phyloP scores from a whole-genome alignment of 371 early-diverging fungal species.

The Mucor plumbeus region DNA sequence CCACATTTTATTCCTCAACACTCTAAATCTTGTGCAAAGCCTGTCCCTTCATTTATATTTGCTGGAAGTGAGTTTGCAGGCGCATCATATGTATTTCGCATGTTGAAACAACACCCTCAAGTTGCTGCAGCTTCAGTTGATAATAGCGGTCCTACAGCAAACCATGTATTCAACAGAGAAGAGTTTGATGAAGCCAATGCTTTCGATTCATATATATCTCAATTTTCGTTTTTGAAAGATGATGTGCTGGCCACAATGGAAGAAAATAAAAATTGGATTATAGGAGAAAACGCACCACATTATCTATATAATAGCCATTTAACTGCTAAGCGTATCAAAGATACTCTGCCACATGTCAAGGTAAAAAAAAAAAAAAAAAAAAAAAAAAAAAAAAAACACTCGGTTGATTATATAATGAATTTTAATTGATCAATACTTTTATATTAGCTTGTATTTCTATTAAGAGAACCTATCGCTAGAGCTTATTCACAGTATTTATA shows the following conservation, averaged over 20 bases:
- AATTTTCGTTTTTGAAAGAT: conserved; percentile 39
- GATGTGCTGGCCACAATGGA: conserved; percentile 13
- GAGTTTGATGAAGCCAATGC: conserved; percentile 34
- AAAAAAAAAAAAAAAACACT: conserved; percentile 7
- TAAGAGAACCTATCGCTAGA: conserved; percentile 61
- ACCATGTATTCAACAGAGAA: conserved; percentile 11
- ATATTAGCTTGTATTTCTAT: conserved; percentile 53
- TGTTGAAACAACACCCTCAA: conserved; percentile 57
- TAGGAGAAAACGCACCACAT: conserved; percentile 50
- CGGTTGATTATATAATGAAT: background rate
- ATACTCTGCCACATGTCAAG: conserved; percentile 46
- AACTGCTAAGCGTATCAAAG: conserved; percentile 43
- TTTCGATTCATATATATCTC: conserved; percentile 47
- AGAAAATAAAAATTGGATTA: conserved; percentile 29
- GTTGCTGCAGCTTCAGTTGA: conserved; percentile 42
- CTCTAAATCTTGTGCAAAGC: conserved; percentile 53
- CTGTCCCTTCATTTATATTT: conserved; percentile 63
- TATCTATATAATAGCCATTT: conserved; percentile 45
- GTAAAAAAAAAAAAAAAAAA: conserved; percentile 14
- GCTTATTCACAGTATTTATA: conserved; percentile 59
- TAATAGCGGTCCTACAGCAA: conserved; percentile 6
- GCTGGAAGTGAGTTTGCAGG: conserved; percentile 61
- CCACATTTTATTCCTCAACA: conserved; percentile 25
- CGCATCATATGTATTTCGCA: conserved; percentile 50
- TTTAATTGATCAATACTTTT: background rate